Evolutionary conservation across 2,329 filamentous ascomycete genomes (phyloP), one percentile per base, ranked within the genome.

Genomic region (Sarocladium kiliense): DNA sequence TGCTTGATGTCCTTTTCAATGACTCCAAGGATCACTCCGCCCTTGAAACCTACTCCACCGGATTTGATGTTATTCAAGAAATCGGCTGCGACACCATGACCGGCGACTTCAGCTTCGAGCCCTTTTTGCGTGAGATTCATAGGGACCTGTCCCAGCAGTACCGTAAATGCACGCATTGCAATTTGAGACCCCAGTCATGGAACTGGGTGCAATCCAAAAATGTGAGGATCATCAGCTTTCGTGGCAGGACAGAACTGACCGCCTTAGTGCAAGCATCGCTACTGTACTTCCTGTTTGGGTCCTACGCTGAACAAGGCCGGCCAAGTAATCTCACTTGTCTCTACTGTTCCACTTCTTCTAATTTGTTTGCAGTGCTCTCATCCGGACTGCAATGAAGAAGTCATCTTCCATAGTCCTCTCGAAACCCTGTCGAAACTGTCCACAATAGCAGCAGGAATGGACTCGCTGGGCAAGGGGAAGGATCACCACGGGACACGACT

Each of bases 241-340:
- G 5, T 14, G 19, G 10, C 7, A 11, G 41, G 25, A 11, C 4
- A 25, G 21, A 10, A 21, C 59, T 68, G 34, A 64, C 12, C 1
- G 25, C 11, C 1, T 16, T 11, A 71, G 71, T 74, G 72, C 26
- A 55, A 58, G 0, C 71, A 74, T 47, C 21, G 65, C 1, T 71
- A 66, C 34, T 74, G 71, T 54, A 1, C 2, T 0, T 2, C 3
- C 0, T 74, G 70, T 34, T 39, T 68, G 21, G n/a, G n/a, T n/a
- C n/a, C n/a, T n/a, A n/a, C n/a, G n/a, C n/a, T n/a, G n/a, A n/a
- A n/a, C n/a, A n/a, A n/a, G n/a, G n/a, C n/a, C n/a, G n/a, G n/a
- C n/a, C n/a, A n/a, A n/a, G n/a, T n/a, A n/a, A n/a, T n/a, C n/a
- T n/a, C n/a, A 19, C 6, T 9, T 19, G 12, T 39, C 6, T n/a